These are phyloP conservation scores for Periconia sp. DNA, from an alignment of 2,329 filamentous ascomycete genomes.

Conservation along the genomic window DNA sequence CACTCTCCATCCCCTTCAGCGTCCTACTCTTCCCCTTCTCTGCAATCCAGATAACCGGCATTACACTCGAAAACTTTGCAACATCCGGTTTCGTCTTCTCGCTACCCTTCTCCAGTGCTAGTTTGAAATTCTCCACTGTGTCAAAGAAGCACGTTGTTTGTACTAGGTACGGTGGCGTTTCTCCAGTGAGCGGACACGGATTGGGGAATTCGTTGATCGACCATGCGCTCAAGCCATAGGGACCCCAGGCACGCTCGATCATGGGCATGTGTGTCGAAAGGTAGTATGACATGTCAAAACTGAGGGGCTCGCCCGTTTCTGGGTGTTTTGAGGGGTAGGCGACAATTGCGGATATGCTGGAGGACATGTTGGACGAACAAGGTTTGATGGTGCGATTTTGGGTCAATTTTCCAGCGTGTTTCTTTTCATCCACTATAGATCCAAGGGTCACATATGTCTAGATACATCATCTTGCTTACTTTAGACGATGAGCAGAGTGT, in stretches of 20 bases:
- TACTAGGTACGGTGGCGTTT: conserved; percentile 20
- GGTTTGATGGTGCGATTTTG: too few relatives aligned
- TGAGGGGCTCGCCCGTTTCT: conserved; percentile 30
- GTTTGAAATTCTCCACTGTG: conserved; percentile 15
- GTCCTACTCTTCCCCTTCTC: too few relatives aligned
- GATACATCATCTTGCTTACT: too few relatives aligned
- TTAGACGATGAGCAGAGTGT: too few relatives aligned
- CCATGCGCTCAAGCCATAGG: conserved; percentile 42
- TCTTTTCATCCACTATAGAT: too few relatives aligned
- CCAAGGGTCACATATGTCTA: too few relatives aligned
- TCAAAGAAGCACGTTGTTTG: conserved; percentile 19
- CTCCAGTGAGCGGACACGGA: conserved; percentile 18
- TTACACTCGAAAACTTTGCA: conserved; percentile 22
- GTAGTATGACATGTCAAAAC: conserved; percentile 56
- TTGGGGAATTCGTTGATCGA: conserved; percentile 20
- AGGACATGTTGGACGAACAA: too few relatives aligned
- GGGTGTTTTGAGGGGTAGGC: conserved; percentile 42
- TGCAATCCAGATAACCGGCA: conserved; percentile 21
- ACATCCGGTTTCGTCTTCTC: conserved; percentile 16
- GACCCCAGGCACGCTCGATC: conserved; percentile 45
- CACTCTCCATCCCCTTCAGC: too few relatives aligned
- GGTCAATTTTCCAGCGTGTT: too few relatives aligned
- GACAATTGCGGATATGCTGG: too few relatives aligned
- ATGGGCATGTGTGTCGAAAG: conserved; percentile 51
- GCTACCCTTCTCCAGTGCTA: conserved; percentile 14